Conservation (phyloP, 208 protist species). For the Balamuthia mandrillaris region DNA sequence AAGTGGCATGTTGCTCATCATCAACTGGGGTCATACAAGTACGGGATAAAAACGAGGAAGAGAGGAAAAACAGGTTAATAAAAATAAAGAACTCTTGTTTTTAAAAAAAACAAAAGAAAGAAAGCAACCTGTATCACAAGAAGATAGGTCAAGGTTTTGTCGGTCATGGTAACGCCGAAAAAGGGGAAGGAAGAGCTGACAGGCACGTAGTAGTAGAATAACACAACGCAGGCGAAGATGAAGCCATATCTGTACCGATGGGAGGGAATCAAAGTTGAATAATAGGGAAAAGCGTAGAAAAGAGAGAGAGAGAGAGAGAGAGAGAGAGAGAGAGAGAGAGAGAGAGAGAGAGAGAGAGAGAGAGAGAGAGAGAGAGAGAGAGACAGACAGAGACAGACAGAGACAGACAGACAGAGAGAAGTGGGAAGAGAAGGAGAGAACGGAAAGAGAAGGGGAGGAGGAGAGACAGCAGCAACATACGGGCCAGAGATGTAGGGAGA, state of each 20-base stretch:
- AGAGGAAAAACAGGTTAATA: not conserved
- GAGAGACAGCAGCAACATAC: conserved; percentile 22
- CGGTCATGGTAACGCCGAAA: conserved; percentile 30
- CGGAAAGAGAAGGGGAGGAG: not conserved
- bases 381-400: too few relatives aligned
- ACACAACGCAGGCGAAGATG: conserved; percentile 34
- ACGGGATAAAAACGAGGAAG: too few relatives aligned
- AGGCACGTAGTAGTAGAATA: conserved; percentile 27
- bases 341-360: too few relatives aligned
- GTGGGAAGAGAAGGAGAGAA: not conserved
- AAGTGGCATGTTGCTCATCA: not conserved
- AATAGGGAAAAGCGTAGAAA: too few relatives aligned
- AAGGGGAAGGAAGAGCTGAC: conserved; percentile 10
- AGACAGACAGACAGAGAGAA: too few relatives aligned
- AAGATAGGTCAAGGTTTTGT: conserved; percentile 45
- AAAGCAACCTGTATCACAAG: conserved; percentile 38
- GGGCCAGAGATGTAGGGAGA: conserved; percentile 21
- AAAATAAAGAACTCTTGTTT: not conserved
- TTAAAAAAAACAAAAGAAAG: conserved; percentile 39
- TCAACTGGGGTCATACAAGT: too few relatives aligned
- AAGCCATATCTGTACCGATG: conserved; percentile 43
- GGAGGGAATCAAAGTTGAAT: too few relatives aligned
- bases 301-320: too few relatives aligned
- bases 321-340: too few relatives aligned
- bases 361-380: too few relatives aligned